Evolutionary conservation across 257 asterid genomes (phyloP).

Genomic region (Agastache rugosa): DNA sequence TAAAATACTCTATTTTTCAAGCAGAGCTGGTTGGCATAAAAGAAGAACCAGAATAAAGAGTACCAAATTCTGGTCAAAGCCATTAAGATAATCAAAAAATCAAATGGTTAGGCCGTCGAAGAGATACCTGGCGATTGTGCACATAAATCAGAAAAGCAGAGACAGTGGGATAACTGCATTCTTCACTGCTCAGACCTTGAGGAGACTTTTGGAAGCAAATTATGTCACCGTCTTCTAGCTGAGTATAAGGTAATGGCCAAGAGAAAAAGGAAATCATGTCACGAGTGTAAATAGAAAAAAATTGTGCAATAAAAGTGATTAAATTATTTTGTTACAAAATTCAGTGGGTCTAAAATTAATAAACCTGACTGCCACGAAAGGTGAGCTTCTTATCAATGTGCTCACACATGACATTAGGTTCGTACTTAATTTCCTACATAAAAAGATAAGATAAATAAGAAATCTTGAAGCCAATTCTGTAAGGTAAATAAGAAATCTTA

Average conservation of each 20-base stretch:
- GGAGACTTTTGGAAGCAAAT: constrained; percentile 72
- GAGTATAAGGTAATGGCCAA: constrained; percentile 33
- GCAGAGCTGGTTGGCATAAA: neutral
- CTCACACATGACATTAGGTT: constrained; percentile 82
- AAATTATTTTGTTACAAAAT: constrained; percentile 5
- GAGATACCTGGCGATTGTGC: constrained; percentile 74
- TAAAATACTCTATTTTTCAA: neutral
- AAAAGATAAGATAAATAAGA: constrained; percentile 19
- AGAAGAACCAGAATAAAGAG: constrained; percentile 10
- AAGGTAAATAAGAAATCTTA: constrained; percentile 20
- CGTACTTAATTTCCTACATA: constrained; percentile 74
- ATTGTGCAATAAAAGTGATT: constrained; percentile 17
- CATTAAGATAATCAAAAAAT: constrained; percentile 9
- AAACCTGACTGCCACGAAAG: constrained; percentile 70
- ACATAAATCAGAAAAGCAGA: constrained; percentile 78
- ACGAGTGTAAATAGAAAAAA: neutral
- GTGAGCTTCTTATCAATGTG: constrained; percentile 60
- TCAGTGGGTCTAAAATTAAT: neutral
- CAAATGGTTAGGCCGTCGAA: constrained; percentile 27
- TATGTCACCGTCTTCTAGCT: constrained; percentile 90
- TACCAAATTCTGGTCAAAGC: constrained; percentile 18
- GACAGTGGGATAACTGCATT: constrained; percentile 66
- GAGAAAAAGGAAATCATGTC: constrained; percentile 20
- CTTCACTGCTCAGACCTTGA: constrained; percentile 53
- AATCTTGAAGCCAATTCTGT: constrained; percentile 12